phyloP scores from a whole-genome alignment of 148 eudicot species.

The Selenicereus undatus region DNA sequence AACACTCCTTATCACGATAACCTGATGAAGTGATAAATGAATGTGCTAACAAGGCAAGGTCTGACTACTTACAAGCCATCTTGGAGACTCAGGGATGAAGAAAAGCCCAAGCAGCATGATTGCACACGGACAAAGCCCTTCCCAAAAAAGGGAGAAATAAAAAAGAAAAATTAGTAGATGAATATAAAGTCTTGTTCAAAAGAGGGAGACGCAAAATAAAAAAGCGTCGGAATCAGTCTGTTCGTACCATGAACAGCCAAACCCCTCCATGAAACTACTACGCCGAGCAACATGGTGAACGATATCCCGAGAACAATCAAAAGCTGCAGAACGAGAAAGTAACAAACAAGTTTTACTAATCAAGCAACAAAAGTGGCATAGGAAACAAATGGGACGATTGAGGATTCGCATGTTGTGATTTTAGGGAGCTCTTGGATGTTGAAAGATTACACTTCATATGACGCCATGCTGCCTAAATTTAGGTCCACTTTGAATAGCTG shows the following conservation, averaged over 20 bases:
- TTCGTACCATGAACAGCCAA: slow-evolving; percentile 51
- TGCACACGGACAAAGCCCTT: slow-evolving; percentile 60
- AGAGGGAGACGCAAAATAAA: background rate
- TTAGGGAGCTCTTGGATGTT: too few species aligned
- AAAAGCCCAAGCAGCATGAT: slow-evolving; percentile 50
- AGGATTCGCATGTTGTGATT: too few species aligned
- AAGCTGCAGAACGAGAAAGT: slow-evolving; percentile 34
- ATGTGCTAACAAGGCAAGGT: background rate
- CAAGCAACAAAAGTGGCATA: too few species aligned
- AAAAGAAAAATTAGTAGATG: background rate
- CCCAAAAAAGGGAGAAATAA: background rate
- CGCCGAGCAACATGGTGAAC: slow-evolving; percentile 52
- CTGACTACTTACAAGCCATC: slow-evolving; percentile 63
- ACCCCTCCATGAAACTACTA: slow-evolving; percentile 53
- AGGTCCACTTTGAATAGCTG: too few species aligned
- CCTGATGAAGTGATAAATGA: background rate
- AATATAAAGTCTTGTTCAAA: background rate
- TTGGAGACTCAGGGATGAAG: slow-evolving; percentile 70
- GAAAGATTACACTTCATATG: too few species aligned
- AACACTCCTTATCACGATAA: too few species aligned
- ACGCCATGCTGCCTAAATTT: too few species aligned
- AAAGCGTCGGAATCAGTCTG: background rate
- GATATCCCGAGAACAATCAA: slow-evolving; percentile 61
- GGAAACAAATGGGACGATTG: too few species aligned
- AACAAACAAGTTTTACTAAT: background rate